These are phyloP conservation scores for Sphagnum fallax DNA, from an alignment of 228 moss, liverwort and hornwort species.

Conservation along the genomic window DNA sequence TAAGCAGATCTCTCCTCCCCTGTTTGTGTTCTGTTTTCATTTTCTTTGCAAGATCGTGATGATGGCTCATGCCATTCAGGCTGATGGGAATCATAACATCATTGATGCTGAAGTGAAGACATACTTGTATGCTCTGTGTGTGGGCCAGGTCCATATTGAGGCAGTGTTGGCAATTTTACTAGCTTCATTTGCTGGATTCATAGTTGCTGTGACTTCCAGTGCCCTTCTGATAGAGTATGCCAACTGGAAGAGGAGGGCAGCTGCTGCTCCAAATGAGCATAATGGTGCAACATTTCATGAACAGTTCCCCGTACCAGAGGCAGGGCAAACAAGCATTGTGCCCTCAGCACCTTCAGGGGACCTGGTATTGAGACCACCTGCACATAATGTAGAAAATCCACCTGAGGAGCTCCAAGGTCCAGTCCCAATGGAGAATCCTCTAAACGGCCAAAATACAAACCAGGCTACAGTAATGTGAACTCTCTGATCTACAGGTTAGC, in stretches of 20 bases:
- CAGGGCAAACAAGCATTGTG: neutral
- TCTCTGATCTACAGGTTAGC: too few relatives aligned
- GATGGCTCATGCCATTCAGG: too few relatives aligned
- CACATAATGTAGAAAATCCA: neutral
- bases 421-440: too few relatives aligned
- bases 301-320: neutral
- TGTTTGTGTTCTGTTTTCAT: too few relatives aligned
- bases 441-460: too few relatives aligned
- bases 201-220: slow-evolving; percentile 45
- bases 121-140: too few relatives aligned
- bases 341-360: too few relatives aligned
- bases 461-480: too few relatives aligned
- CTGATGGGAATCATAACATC: too few relatives aligned
- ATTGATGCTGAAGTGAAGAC: too few relatives aligned
- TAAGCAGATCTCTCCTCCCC: slow-evolving; percentile 3
- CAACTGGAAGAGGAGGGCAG: slow-evolving; percentile 35
- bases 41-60: too few relatives aligned
- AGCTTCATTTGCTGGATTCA: slow-evolving; percentile 52
- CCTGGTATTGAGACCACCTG: too few relatives aligned
- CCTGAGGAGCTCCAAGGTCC: neutral
- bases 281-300: neutral
- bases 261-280: slow-evolving; percentile 1
- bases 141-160: slow-evolving; percentile 31
- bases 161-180: slow-evolving; percentile 44
- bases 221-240: slow-evolving; percentile 45